phyloP scores from a whole-genome alignment of 257 asterid genomes.

The Osmanthus fragrans region DNA sequence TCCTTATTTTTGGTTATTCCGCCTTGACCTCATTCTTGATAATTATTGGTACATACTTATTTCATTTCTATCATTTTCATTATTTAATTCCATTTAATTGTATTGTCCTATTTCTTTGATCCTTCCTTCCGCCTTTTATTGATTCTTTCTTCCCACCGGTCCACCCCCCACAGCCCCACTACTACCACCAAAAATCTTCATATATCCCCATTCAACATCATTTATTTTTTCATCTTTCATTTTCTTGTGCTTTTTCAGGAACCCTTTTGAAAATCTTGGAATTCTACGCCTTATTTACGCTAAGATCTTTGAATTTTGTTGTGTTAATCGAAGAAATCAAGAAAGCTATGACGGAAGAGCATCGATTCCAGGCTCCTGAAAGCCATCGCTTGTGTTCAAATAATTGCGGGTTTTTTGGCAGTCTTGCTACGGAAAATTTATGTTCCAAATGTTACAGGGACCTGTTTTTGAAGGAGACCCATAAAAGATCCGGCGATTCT shows the following conservation, averaged over 20 bases:
- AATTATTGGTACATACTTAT: conserved; percentile 15
- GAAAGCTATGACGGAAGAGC: conserved; percentile 76
- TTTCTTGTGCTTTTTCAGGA: too few species aligned
- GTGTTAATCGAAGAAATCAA: neutral
- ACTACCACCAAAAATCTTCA: conserved; percentile 16
- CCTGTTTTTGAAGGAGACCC: conserved; percentile 24
- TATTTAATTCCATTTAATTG: conserved; percentile 15
- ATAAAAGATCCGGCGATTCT: conserved; percentile 32
- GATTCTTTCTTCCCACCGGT: conserved; percentile 27
- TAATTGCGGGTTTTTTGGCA: conserved; percentile 85
- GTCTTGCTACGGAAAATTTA: conserved; percentile 72
- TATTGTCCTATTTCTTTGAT: conserved; percentile 43
- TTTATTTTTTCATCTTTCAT: neutral
- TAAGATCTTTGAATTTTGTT: neutral
- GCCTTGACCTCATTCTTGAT: conserved; percentile 37
- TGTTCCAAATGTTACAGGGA: conserved; percentile 78
- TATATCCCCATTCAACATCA: neutral
- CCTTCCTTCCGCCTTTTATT: conserved; percentile 37
- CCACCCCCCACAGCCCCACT: neutral
- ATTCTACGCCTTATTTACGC: neutral
- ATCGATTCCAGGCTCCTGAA: conserved; percentile 70
- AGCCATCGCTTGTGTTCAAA: conserved; percentile 79
- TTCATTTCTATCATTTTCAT: conserved; percentile 25
- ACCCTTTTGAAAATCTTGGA: neutral
- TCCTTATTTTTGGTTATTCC: conserved; percentile 8